Evolutionary conservation across 2,329 filamentous ascomycete species (phyloP), one percentile per base, ranked within the genome.

Genomic region (Colletotrichum brevisporum): DNA sequence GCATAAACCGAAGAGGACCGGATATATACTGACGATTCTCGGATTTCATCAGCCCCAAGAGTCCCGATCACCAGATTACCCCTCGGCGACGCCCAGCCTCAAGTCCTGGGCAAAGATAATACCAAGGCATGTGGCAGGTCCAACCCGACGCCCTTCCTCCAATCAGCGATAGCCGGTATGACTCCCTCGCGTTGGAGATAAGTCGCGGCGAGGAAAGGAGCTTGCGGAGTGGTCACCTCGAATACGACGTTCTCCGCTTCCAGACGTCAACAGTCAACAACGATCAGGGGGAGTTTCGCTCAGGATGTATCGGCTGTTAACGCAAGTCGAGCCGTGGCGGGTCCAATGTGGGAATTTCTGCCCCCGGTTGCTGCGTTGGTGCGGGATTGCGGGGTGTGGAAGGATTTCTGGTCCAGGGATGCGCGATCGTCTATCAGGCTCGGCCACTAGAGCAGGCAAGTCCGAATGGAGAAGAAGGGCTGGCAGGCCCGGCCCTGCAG

Each of bases 401-500:
- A n/a, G 51, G 51, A 18, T 47, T 18, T 8, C 10, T 1, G 31
- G 36, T 41, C 21, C 21, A 41, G 50, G 55, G 50, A 39, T n/a
- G 5, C 39, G 26, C 18, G 16, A 16, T 1, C 39, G 60, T 24
- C 39, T 61, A 53, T 66, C 63, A 48, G n/a, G n/a, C 21, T 66
- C 63, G 63, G 63, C 55, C 56, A 41, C 63, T 66, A 66, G 50
- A 61, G 63, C 48, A 60, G 15, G 39, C 47, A 15, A 3, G 8
- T 43, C 58, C 58, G 58, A 61, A 61, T 13, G 6, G 18, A 50
- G 47, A 10, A 18, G 6, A 12, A 24, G 47, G 26, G 43, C 26
- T 36, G 24, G 26, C 12, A 31, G 24, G 26, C 12, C 15, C 0
- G 6, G 10, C 26, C 15, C 41, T 63, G 41, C 26, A 8, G 27